Evolutionary conservation across 192 early-diverging fungal genomes (phyloP).

Genomic region (Cetraspora pellucida): DNA sequence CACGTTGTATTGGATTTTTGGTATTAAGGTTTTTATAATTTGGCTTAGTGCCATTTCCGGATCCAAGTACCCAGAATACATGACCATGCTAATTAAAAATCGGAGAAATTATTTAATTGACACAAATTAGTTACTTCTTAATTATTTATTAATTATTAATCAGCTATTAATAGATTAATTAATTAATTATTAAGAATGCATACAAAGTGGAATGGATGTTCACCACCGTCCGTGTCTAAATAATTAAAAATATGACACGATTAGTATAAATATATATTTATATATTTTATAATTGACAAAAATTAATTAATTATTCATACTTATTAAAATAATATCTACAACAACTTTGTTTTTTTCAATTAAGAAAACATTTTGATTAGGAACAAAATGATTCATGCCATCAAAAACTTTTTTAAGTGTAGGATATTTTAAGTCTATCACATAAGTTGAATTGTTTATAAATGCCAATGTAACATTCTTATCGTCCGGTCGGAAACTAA

Average conservation of each 20-base stretch:
- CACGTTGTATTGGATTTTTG: conserved; percentile 41
- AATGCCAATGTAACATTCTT: not conserved
- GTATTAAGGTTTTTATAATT: conserved; percentile 33
- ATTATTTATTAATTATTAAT: not conserved
- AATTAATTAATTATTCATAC: too few relatives aligned
- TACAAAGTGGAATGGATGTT: conserved; percentile 47
- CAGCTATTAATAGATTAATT: not conserved
- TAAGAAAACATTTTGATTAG: too few relatives aligned
- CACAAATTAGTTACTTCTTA: not conserved
- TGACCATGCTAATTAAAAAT: conserved; percentile 47
- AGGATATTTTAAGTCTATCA: too few relatives aligned
- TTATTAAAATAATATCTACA: too few relatives aligned
- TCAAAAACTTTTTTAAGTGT: too few relatives aligned
- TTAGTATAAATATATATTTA: too few relatives aligned
- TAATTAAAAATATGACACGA: too few relatives aligned
- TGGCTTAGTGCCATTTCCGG: conserved; percentile 38
- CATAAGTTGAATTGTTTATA: too few relatives aligned
- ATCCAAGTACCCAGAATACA: conserved; percentile 48
- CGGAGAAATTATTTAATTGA: conserved; percentile 17
- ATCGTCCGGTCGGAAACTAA: not conserved
- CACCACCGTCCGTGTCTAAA: conserved; percentile 12
- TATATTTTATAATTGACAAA: too few relatives aligned
- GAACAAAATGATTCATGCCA: too few relatives aligned
- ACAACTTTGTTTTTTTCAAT: too few relatives aligned
- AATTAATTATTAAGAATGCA: not conserved